Percentiles rank a stretch among this genome's conserved stretches.
phyloP scores from a whole-genome alignment of 179 eudicot genomes.

The Silene coronaria region DNA sequence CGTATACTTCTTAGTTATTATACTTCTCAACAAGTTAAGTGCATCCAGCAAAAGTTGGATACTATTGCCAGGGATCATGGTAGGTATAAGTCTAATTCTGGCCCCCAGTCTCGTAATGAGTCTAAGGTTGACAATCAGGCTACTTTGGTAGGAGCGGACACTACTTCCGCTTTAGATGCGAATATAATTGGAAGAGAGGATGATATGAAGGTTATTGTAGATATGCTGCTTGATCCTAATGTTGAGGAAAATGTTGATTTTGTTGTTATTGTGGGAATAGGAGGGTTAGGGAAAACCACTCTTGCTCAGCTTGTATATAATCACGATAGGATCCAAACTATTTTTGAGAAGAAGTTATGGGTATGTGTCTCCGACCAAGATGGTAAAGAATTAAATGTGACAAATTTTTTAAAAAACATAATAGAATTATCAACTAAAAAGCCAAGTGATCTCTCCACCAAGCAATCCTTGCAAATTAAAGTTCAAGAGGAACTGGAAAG shows the following conservation, averaged over 20 bases:
- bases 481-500: neutral
- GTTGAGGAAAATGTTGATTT: conserved; percentile 3
- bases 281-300: conserved; percentile 33
- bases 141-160: too few relatives aligned
- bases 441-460: neutral
- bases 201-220: too few relatives aligned
- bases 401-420: neutral
- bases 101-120: too few relatives aligned
- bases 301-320: conserved; percentile 24
- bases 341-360: conserved; percentile 15
- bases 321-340: conserved; percentile 8
- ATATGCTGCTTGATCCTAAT: neutral
- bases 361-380: conserved; percentile 6
- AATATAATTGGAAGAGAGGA: too few relatives aligned
- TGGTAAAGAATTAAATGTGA: neutral
- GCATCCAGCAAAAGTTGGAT: too few relatives aligned
- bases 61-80: too few relatives aligned
- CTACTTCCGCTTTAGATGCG: too few relatives aligned
- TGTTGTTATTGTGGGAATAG: conserved; percentile 22
- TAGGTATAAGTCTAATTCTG: too few relatives aligned
- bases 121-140: too few relatives aligned
- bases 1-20: too few relatives aligned
- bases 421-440: neutral
- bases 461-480: neutral
- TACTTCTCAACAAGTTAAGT: too few relatives aligned